Base-by-base conservation (phyloP, 2,329 filamentous ascomycete genomes). In the Bipolaris gigantea region DNA sequence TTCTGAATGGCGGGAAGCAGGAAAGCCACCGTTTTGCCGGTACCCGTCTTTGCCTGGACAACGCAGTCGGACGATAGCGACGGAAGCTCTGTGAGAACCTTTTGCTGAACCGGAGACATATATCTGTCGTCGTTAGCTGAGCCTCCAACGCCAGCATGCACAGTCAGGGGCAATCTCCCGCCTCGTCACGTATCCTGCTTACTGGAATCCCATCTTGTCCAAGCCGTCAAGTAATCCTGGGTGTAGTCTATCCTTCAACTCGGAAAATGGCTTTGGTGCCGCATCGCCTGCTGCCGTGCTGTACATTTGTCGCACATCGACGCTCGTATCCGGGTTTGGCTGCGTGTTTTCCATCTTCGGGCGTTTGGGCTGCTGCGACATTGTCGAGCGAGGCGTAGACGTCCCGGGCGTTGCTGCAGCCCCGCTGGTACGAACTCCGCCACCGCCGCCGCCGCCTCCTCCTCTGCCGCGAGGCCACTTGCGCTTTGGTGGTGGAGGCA, bases 91-190 rank as follows among this genome's bases (percentile, higher is more conserved):
- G 73, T 78, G 51, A 84, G 69, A 5, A 83, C 80, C 64, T 79
- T 79, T 46, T 81, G 76, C 61, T 84, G 81, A 11, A 84, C 81
- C 2, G 81, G 79, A 6, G 79, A 80, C 80, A 83, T 82, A 60
- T 65, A 74, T 43, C 73, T 75, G 50, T 38, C 18, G 15, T 30
- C 4, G 52, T 62, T 50, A 67, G 64, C 44, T 42, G 27, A 33
- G 27, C 19, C 25, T 11, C 11, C 11, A 21, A 35, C 5, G n/a
- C 15, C 33, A 21, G 13, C 3, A 25, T 16, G 13, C 11, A 10
- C 13, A 38, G 45, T 25, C 7, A 45, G 32, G 30, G 16, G 30
- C 18, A 18, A 16, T 30, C n/a, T 16, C n/a, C n/a, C 4, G 33
- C 16, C 0, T 33, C 7, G 8, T 25, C 7, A 11, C 9, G 23